phyloP scores from a whole-genome alignment of 2,329 filamentous ascomycete species.

The Sarocladiaceae sp. region DNA sequence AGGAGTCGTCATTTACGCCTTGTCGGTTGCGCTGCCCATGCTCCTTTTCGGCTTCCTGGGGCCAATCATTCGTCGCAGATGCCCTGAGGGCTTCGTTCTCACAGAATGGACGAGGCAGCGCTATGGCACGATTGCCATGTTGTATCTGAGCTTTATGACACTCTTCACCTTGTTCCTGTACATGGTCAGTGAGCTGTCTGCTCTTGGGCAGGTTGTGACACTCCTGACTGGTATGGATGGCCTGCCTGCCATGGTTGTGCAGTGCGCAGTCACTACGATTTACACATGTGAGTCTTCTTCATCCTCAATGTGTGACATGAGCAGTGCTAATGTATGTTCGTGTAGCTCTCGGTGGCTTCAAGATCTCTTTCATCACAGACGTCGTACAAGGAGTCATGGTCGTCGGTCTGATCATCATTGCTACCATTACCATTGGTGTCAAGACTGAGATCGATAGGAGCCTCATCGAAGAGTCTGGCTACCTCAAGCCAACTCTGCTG shows the following conservation, averaged over 20 bases:
- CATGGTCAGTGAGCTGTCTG: conserved; percentile 81
- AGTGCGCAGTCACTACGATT: conserved; percentile 73
- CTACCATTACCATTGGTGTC: conserved; percentile 71
- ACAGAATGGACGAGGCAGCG: conserved; percentile 81
- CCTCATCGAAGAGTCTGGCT: conserved; percentile 63
- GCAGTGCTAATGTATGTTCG: conserved; percentile 5
- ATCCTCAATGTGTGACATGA: not conserved
- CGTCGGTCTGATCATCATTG: conserved; percentile 68
- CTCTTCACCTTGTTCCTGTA: conserved; percentile 80
- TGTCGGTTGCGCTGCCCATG: conserved; percentile 68
- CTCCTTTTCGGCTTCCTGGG: conserved; percentile 71
- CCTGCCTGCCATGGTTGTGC: conserved; percentile 71
- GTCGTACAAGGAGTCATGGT: conserved; percentile 80
- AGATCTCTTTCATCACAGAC: conserved; percentile 80
- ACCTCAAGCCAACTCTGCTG: conserved; percentile 64
- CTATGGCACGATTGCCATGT: conserved; percentile 63
- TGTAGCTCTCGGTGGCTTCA: conserved; percentile 75
- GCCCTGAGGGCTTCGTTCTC: conserved; percentile 77
- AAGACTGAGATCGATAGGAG: conserved; percentile 68
- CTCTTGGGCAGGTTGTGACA: conserved; percentile 73
- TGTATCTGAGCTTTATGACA: conserved; percentile 75
- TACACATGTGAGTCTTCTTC: conserved; percentile 62
- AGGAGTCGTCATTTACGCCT: conserved; percentile 71
- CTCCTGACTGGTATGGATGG: conserved; percentile 71
- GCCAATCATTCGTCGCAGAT: conserved; percentile 73